Conservation (phyloP, 2,329 filamentous ascomycete genomes). For the Scedosporium dehoogii region DNA sequence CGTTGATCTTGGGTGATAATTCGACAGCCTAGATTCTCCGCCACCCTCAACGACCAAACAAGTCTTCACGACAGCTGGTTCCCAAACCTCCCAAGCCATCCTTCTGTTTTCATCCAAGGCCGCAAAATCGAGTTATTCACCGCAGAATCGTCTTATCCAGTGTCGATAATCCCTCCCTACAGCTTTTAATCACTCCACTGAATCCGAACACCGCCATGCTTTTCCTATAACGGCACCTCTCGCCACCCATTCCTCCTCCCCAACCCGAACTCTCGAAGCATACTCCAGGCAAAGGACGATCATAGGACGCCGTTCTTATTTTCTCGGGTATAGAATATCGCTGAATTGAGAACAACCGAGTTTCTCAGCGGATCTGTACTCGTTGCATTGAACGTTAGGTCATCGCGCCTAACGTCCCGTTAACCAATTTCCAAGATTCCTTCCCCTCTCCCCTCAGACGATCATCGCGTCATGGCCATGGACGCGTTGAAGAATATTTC, state of each 20-base stretch:
- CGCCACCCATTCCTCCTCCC: background rate
- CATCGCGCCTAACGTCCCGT: slow-evolving; percentile 20
- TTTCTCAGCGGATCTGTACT: background rate
- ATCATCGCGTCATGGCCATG: slow-evolving; percentile 31
- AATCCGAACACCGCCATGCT: background rate
- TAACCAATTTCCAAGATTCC: background rate
- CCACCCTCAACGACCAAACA: no score
- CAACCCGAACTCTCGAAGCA: background rate
- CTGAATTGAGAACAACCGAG: no score
- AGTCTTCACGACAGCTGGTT: no score
- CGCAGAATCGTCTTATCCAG: no score
- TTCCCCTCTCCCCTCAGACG: slow-evolving; percentile 9
- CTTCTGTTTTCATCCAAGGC: no score
- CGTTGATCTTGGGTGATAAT: no score
- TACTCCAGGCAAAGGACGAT: no score
- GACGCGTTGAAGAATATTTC: slow-evolving; percentile 47
- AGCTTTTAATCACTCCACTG: background rate
- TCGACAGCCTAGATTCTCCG: no score
- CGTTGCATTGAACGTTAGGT: slow-evolving; percentile 19
- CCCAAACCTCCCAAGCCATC: no score
- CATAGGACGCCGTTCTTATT: no score
- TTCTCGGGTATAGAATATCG: no score
- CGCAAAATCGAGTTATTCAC: no score
- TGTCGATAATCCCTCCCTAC: background rate
- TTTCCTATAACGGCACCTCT: background rate